phyloP scores from a whole-genome alignment of 73 alveolate genomes.

The Stentor roeselii region DNA sequence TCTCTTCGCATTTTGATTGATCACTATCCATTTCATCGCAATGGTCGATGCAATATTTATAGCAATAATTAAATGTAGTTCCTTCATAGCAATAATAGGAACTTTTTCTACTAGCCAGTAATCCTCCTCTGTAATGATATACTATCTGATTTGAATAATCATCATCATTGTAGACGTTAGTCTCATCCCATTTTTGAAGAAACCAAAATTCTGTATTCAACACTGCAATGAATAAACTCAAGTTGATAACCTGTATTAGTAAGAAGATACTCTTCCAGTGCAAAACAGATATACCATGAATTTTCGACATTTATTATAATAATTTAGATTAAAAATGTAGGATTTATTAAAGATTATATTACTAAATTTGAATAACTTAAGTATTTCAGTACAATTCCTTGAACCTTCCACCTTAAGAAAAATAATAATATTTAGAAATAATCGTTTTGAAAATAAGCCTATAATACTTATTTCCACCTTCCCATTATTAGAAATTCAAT shows the following conservation, averaged over 20 bases:
- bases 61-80: background rate
- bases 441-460: no score
- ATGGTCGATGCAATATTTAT: no score
- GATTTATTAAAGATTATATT: no score
- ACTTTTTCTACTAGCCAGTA: background rate
- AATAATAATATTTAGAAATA: no score
- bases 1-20: background rate
- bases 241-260: background rate
- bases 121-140: background rate
- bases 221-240: background rate
- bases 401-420: no score
- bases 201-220: background rate
- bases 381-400: background rate
- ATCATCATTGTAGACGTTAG: background rate
- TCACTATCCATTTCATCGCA: no score
- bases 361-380: no score
- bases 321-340: background rate
- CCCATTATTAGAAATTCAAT: no score
- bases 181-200: background rate
- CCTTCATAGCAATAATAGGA: background rate
- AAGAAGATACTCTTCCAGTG: background rate
- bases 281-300: background rate
- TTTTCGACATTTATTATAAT: background rate
- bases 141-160: no score
- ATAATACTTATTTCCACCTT: no score